These are phyloP conservation scores for Candida broadrunensis DNA, from an alignment of 805 yeast species.

Conservation along the genomic window DNA sequence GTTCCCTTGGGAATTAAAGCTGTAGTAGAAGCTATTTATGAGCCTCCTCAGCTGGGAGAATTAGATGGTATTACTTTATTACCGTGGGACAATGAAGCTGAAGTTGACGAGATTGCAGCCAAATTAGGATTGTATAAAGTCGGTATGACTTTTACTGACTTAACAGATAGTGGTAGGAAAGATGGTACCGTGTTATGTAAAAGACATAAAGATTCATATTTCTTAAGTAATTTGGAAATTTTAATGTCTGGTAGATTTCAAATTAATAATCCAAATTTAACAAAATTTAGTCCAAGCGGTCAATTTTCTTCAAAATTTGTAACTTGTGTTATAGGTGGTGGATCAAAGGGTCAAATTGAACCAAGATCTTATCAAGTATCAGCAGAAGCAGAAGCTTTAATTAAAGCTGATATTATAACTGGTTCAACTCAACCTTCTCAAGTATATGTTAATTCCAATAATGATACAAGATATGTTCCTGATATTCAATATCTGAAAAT, in stretches of 20 bases:
- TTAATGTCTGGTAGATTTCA: slow-evolving; percentile 82
- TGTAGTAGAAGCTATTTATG: slow-evolving; percentile 89
- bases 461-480: slow-evolving; percentile 80
- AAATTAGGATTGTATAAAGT: slow-evolving; percentile 64
- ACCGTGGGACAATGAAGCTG: slow-evolving; percentile 52
- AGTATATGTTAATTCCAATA: slow-evolving; percentile 76
- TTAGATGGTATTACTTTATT: slow-evolving; percentile 74
- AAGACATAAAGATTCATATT: slow-evolving; percentile 88
- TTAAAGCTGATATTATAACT: slow-evolving; percentile 77
- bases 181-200: slow-evolving; percentile 90
- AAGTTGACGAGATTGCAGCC: slow-evolving; percentile 53
- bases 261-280: slow-evolving; percentile 54
- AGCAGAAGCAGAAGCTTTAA: slow-evolving; percentile 81
- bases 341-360: slow-evolving; percentile 82
- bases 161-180: slow-evolving; percentile 80
- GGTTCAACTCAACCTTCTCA: slow-evolving; percentile 90
- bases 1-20: slow-evolving; percentile 95
- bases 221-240: slow-evolving; percentile 84
- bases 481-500: slow-evolving; percentile 82
- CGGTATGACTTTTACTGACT: slow-evolving; percentile 87
- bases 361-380: slow-evolving; percentile 89
- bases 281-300: slow-evolving; percentile 63
- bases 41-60: slow-evolving; percentile 85
- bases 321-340: slow-evolving; percentile 93
- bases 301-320: slow-evolving; percentile 84